Base-by-base conservation (phyloP, 2,329 filamentous ascomycete genomes). In the Exophiala oligosperma region DNA sequence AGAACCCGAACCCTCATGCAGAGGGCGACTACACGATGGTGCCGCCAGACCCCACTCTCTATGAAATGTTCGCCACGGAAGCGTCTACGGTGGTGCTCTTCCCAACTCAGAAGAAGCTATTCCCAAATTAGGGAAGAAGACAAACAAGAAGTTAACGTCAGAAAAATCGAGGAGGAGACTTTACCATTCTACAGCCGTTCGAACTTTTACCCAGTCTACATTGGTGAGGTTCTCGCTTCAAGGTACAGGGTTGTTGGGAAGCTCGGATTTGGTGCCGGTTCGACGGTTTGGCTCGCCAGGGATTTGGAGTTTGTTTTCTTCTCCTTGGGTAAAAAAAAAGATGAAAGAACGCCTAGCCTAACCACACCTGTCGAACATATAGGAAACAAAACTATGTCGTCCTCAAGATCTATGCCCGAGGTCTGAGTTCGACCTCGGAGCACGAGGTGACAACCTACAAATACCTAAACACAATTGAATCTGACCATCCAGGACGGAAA, bases 401-500 rank as follows among this genome's bases (percentile, higher is more conserved):
- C 1, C 65, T 74, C 29, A 73, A 73, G 37, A 67, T 73, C 5
- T 72, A 67, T 17, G 63, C 70, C 32, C 59, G 66, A 11, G 57
- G 69, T 52, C 28, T 57, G 28, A 63, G 70, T 67, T 1, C 59
- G 68, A 38, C 66, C 37, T 60, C 55, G 41, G 52, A 56, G 23
- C 62, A 67, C 43, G 71, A 73, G 51, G 65, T 70, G 49, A 54
- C 62, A 14, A 43, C 17, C 14, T 23, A 17, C 40, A 17, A 23
- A 60, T 65, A 43, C 9, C 14, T 23, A 5, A 5, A 17, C n/a
- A 59, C 66, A 32, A 60, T 65, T 14, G 64, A 62, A 44, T 50
- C 61, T 47, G 48, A 92, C 68, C 94, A 97, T 72, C 93, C 94
- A 24, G 94, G 93, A 70, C 88, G 92, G 67, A 90, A 90, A 73